Evolutionary conservation across 495 filamentous ascomycete genomes (phyloP).

Genomic region (Hypoxylon intermedium): DNA sequence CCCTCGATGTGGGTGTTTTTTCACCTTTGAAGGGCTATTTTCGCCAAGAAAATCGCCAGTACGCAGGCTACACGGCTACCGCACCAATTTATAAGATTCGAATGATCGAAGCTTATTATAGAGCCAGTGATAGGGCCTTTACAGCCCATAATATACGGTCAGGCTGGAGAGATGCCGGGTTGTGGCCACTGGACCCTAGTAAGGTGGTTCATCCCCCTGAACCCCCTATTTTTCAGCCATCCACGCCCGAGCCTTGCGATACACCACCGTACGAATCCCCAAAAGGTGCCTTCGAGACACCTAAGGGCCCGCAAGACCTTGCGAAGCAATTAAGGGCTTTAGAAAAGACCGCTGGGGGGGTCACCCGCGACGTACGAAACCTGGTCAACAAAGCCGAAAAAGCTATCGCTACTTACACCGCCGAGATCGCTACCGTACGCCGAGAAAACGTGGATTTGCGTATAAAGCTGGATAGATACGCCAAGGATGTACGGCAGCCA

Average conservation of each 20-base stretch:
- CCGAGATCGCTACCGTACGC: neutral
- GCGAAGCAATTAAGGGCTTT: neutral
- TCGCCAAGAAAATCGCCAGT: neutral
- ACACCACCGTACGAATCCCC: neutral
- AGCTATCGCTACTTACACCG: neutral
- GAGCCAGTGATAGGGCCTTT: neutral
- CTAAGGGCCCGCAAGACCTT: neutral
- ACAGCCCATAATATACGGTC: neutral
- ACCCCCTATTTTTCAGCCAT: neutral
- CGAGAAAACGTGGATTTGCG: neutral
- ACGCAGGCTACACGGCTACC: neutral
- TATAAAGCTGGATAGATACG: neutral
- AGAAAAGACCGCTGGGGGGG: neutral
- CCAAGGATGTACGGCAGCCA: neutral
- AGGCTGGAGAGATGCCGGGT: neutral
- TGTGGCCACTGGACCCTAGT: neutral
- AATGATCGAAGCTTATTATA: neutral
- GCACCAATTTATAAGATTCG: slow-evolving; percentile 4
- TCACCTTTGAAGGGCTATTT: neutral
- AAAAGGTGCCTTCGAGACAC: neutral
- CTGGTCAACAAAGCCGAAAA: slow-evolving; percentile 1
- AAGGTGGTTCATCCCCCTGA: neutral
- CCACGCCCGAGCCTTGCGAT: neutral
- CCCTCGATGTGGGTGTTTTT: slow-evolving; percentile 3
- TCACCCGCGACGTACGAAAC: neutral